Conservation (phyloP, 208 protist genomes). For the Wallacemonas collosoma region DNA sequence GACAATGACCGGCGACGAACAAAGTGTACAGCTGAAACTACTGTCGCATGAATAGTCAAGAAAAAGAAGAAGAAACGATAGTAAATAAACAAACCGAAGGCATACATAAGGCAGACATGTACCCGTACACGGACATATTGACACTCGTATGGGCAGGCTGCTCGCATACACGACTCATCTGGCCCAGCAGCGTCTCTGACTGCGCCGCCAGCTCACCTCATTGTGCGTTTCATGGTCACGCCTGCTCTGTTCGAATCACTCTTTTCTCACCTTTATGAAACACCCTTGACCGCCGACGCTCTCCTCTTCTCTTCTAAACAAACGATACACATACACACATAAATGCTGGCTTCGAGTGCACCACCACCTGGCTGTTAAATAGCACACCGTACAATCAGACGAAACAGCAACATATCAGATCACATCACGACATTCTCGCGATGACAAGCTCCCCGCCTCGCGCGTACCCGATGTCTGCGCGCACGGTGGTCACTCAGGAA, state of each 20-base stretch:
- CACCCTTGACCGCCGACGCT: neutral
- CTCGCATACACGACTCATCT: no score
- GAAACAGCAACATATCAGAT: slow-evolving; percentile 8
- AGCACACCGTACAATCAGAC: neutral
- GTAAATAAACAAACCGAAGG: neutral
- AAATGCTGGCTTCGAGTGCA: neutral
- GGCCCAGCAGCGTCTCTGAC: no score
- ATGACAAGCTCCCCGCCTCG: slow-evolving; percentile 22
- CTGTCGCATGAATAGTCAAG: neutral
- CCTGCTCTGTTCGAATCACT: no score
- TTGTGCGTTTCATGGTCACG: no score
- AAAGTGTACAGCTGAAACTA: no score
- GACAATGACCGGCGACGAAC: no score
- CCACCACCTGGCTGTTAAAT: neutral
- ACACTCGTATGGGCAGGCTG: no score
- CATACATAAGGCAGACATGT: no score
- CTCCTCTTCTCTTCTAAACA: slow-evolving; percentile 2
- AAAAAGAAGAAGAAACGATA: neutral
- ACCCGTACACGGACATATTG: no score
- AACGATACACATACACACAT: slow-evolving; percentile 16
- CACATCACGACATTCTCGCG: neutral
- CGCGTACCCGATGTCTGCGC: slow-evolving; percentile 60
- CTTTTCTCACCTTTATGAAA: no score
- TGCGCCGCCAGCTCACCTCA: no score
- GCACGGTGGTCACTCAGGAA: slow-evolving; percentile 58